Evolutionary conservation across 495 filamentous ascomycete species (phyloP).

Genomic region (Podospora tetraspora): DNA sequence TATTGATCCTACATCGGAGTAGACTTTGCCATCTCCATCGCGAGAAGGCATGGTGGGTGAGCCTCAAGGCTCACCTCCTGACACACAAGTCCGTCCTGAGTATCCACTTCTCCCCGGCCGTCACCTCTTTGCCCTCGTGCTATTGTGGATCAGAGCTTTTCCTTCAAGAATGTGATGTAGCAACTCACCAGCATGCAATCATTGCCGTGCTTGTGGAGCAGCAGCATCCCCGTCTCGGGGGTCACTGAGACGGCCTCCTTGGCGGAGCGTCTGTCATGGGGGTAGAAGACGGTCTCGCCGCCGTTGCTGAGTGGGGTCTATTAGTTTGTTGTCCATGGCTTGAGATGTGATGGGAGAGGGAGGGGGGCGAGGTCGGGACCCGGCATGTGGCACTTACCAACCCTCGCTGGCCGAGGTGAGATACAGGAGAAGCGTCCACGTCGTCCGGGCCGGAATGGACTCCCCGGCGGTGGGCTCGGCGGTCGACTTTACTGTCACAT

Average conservation of each 20-base stretch:
- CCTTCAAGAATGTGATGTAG: background rate
- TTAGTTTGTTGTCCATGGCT: background rate
- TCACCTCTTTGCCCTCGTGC: slow-evolving; percentile 81
- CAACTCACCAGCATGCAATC: slow-evolving; percentile 66
- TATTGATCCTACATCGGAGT: too few species aligned
- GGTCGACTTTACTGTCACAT: slow-evolving; percentile 49
- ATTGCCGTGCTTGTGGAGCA: slow-evolving; percentile 85
- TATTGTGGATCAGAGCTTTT: slow-evolving; percentile 9
- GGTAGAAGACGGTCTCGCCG: slow-evolving; percentile 91
- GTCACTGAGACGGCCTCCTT: slow-evolving; percentile 61
- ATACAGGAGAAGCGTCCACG: slow-evolving; percentile 90
- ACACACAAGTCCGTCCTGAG: slow-evolving; percentile 84
- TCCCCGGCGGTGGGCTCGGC: background rate
- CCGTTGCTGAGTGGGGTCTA: slow-evolving; percentile 44
- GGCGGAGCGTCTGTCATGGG: slow-evolving; percentile 54
- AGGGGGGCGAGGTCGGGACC: background rate
- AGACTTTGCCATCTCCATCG: too few species aligned
- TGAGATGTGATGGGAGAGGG: background rate
- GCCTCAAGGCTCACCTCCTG: slow-evolving; percentile 22
- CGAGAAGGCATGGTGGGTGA: too few species aligned
- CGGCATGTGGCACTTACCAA: background rate
- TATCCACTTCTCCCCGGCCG: slow-evolving; percentile 85
- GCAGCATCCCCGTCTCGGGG: slow-evolving; percentile 72
- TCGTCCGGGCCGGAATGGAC: slow-evolving; percentile 61
- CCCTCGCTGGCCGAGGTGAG: slow-evolving; percentile 59